These are phyloP conservation scores for Hippophae tibetana DNA, from an alignment of 306 rosid species.

Conservation along the genomic window DNA sequence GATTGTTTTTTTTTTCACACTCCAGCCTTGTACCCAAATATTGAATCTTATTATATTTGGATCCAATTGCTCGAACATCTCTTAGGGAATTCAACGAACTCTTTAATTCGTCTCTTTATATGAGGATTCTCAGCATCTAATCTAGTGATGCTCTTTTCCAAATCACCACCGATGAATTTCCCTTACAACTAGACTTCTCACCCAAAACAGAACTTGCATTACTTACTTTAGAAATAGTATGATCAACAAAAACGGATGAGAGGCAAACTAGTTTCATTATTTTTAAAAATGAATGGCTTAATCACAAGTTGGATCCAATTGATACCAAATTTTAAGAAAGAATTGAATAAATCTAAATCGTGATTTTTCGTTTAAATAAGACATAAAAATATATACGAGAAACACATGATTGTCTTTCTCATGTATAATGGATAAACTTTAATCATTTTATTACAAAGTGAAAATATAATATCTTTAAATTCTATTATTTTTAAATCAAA, in stretches of 20 bases:
- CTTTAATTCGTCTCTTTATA: constrained; percentile 49
- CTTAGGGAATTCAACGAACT: constrained; percentile 49
- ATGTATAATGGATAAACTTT: no score
- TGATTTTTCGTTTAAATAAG: background rate
- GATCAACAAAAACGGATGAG: background rate
- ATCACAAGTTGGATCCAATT: no score
- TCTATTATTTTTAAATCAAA: no score
- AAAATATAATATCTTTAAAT: no score
- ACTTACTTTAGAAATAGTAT: constrained; percentile 5
- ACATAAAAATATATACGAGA: no score
- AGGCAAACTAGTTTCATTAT: background rate
- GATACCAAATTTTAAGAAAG: no score
- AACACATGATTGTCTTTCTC: no score
- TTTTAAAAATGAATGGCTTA: no score
- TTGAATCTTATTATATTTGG: constrained; percentile 33
- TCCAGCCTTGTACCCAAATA: constrained; percentile 32
- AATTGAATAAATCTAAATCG: no score
- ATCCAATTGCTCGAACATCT: constrained; percentile 36
- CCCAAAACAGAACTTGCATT: background rate
- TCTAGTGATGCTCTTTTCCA: constrained; percentile 16
- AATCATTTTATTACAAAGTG: no score
- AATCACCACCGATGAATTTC: constrained; percentile 6
- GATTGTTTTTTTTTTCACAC: constrained; percentile 25
- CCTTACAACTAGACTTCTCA: background rate
- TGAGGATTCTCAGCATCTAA: constrained; percentile 46